These are phyloP conservation scores for Pestalotiopsis sp. DNA, from an alignment of 2,329 filamentous ascomycete species.

Conservation along the genomic window DNA sequence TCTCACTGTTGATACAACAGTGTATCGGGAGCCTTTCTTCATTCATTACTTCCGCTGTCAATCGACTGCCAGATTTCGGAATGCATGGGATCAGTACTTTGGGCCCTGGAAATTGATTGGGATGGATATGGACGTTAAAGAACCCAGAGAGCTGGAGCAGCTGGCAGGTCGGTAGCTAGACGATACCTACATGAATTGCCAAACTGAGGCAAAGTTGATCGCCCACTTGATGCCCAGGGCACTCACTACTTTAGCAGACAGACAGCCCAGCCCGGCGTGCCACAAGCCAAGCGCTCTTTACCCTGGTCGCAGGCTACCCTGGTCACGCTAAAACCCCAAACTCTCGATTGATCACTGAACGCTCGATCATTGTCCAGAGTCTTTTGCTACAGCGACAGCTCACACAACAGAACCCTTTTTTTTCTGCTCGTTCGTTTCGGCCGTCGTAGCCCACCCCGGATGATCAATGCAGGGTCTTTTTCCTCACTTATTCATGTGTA, in stretches of 20 bases:
- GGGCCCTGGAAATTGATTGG: background rate
- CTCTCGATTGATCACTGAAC: conserved; percentile 10
- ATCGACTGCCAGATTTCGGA: background rate
- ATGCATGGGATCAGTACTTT: background rate
- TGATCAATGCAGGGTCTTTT: conserved; percentile 8
- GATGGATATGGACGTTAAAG: background rate
- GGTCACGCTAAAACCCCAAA: conserved; percentile 1
- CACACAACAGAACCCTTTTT: conserved; percentile 5
- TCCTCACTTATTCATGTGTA: background rate
- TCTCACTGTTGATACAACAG: too few species aligned
- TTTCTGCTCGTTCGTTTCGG: background rate
- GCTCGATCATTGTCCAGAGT: conserved; percentile 6
- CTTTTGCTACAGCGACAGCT: background rate
- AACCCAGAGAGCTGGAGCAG: too few species aligned
- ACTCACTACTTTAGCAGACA: background rate
- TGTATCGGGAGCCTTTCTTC: too few species aligned
- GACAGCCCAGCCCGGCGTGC: conserved; percentile 1
- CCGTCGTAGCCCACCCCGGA: background rate
- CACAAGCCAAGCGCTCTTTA: conserved; percentile 10
- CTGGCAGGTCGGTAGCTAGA: background rate
- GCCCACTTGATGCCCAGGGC: too few species aligned
- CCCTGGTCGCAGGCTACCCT: background rate
- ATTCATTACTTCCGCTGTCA: background rate
- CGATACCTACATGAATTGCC: background rate
- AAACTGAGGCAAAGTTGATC: too few species aligned